phyloP scores from a whole-genome alignment of 495 filamentous ascomycete genomes.

The Penicillium cataractarum region DNA sequence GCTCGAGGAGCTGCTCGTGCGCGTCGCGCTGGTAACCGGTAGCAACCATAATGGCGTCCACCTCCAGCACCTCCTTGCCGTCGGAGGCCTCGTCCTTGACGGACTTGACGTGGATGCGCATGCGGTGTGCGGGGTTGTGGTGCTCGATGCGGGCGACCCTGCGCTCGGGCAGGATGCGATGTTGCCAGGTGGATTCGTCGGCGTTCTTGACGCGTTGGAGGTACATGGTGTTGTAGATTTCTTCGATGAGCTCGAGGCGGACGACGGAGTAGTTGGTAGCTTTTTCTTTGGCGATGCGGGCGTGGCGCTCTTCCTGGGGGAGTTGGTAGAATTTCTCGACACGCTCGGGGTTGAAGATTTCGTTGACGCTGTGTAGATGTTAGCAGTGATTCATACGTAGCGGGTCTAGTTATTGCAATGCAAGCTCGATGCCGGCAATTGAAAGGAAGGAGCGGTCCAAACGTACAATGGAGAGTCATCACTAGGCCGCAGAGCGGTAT shows the following conservation, averaged over 20 bases:
- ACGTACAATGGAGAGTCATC: constrained; percentile 95
- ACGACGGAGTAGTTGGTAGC: constrained; percentile 95
- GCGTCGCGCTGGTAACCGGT: constrained; percentile 83
- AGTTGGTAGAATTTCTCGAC: constrained; percentile 74
- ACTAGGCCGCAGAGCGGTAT: constrained; percentile 80
- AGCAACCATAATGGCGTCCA: constrained; percentile 81
- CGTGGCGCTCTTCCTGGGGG: constrained; percentile 60
- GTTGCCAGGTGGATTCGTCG: constrained; percentile 75
- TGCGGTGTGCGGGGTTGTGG: constrained; percentile 45
- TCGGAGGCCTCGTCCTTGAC: constrained; percentile 32
- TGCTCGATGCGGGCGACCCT: constrained; percentile 62
- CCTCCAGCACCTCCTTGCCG: constrained; percentile 63
- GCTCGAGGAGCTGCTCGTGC: constrained; percentile 76
- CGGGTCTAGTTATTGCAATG: neutral
- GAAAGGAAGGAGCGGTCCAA: neutral
- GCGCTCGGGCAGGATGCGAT: constrained; percentile 72
- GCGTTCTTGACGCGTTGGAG: constrained; percentile 73
- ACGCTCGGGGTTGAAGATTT: constrained; percentile 87
- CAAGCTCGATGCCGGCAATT: neutral
- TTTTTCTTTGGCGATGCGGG: constrained; percentile 65
- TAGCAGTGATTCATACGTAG: neutral
- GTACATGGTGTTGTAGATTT: constrained; percentile 83
- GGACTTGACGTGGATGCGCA: constrained; percentile 42
- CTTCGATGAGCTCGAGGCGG: constrained; percentile 81
- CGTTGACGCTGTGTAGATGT: constrained; percentile 72